A percentile compares a stretch with the other conserved stretches of the same genome.
These are phyloP conservation scores for Trichoderma sp. DNA, from an alignment of 2,329 filamentous ascomycete species.

Conservation along the genomic window DNA sequence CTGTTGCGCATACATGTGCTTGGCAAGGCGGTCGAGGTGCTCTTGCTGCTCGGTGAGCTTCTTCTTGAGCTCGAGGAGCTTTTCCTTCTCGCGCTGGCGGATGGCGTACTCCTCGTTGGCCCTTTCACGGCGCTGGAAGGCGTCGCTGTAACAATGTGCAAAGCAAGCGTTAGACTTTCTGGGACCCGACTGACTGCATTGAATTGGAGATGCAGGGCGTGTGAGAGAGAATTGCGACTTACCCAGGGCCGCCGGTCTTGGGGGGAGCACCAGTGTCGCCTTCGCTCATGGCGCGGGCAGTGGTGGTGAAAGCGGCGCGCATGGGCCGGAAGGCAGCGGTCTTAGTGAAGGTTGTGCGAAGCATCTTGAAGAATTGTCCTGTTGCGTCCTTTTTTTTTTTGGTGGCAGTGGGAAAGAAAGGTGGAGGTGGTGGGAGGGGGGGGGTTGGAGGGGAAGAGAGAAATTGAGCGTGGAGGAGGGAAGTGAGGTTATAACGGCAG, in stretches of 20 bases:
- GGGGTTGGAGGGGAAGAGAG: slow-evolving; percentile 10
- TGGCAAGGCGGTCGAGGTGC: slow-evolving; percentile 79
- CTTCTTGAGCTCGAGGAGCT: slow-evolving; percentile 73
- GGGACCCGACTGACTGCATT: background rate
- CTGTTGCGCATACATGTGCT: slow-evolving; percentile 66
- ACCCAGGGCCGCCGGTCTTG: slow-evolving; percentile 53
- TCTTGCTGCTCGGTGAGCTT: slow-evolving; percentile 73
- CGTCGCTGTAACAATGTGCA: slow-evolving; percentile 58
- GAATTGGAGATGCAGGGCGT: background rate
- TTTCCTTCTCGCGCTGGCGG: slow-evolving; percentile 82
- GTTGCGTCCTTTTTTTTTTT: background rate
- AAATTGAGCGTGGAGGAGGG: slow-evolving; percentile 18
- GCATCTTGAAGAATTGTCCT: slow-evolving; percentile 46
- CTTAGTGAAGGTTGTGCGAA: slow-evolving; percentile 61
- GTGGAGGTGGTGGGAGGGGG: background rate
- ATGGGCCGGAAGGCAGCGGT: slow-evolving; percentile 53
- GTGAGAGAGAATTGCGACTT: slow-evolving; percentile 30
- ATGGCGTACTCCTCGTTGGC: slow-evolving; percentile 84
- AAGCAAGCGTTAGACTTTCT: background rate
- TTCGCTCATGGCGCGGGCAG: slow-evolving; percentile 60
- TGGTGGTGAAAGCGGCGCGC: slow-evolving; percentile 59
- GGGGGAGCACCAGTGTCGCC: slow-evolving; percentile 66
- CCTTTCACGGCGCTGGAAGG: slow-evolving; percentile 88
- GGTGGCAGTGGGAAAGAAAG: slow-evolving; percentile 20
- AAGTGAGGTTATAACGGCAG: background rate